A percentile compares a stretch with the other conserved stretches of the same genome.
phyloP scores from a whole-genome alignment of 805 yeast species.

The Yarrowia sp. region DNA sequence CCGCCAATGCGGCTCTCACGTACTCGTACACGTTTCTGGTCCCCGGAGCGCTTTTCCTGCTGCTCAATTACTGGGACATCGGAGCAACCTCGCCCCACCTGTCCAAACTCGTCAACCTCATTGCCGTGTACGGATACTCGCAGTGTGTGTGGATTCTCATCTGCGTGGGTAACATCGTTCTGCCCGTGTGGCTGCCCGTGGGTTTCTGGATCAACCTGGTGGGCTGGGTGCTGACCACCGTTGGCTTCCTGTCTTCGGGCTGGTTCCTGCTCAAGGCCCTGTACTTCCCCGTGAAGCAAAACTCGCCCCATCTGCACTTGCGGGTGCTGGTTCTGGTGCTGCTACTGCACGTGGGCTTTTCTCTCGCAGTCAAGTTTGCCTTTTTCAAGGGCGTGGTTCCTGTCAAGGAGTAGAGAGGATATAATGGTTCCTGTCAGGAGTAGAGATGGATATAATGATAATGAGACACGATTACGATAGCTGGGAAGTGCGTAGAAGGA shows the following conservation, averaged over 20 bases:
- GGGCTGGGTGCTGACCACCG: constrained; percentile 59
- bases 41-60: constrained; percentile 55
- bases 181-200: constrained; percentile 46
- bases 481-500: too few relatives aligned
- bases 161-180: constrained; percentile 55
- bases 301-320: constrained; percentile 14
- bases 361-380: constrained; percentile 60
- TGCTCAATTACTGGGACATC: constrained; percentile 55
- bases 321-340: constrained; percentile 43
- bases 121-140: constrained; percentile 82
- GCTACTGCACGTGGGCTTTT: constrained; percentile 52
- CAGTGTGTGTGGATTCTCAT: constrained; percentile 84
- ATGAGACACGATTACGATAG: constrained; percentile 6
- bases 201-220: constrained; percentile 41
- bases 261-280: constrained; percentile 38
- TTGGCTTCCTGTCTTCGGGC: constrained; percentile 63
- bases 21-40: constrained; percentile 71
- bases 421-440: too few relatives aligned
- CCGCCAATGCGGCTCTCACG: constrained; percentile 65
- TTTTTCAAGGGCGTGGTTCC: constrained; percentile 49
- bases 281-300: constrained; percentile 17
- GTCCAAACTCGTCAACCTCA: constrained; percentile 48
- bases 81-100: constrained; percentile 44
- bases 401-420: constrained; percentile 16
- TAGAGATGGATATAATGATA: neutral